phyloP scores from a whole-genome alignment of 2,329 filamentous ascomycete species.

The Sordariomycetes sp. region DNA sequence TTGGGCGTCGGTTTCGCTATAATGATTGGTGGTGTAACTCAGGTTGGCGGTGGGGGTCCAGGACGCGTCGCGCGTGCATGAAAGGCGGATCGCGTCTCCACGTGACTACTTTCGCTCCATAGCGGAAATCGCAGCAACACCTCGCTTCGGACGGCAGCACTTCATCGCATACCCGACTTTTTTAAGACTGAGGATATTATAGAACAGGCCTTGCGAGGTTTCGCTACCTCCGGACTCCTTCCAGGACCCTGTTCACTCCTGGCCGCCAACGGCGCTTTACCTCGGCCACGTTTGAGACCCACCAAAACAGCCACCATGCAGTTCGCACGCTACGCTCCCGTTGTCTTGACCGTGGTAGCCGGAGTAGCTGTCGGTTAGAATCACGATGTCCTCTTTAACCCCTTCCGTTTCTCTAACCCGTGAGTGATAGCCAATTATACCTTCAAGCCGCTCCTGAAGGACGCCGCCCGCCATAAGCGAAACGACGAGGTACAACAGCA shows the following conservation, averaged over 20 bases:
- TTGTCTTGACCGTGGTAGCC: constrained; percentile 1
- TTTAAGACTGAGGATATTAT: not conserved
- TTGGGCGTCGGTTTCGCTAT: not conserved
- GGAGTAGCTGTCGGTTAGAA: constrained; percentile 3
- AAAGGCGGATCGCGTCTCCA: not conserved
- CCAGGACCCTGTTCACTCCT: not conserved
- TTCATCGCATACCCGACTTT: not conserved
- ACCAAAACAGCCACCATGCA: not conserved
- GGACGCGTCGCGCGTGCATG: constrained; percentile 12
- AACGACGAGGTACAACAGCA: not conserved
- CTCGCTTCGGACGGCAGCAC: not conserved
- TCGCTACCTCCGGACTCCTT: not conserved
- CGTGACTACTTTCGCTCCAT: not conserved
- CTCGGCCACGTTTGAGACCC: not conserved
- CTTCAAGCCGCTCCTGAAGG: constrained; percentile 3
- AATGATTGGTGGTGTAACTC: not conserved
- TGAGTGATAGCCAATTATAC: constrained; percentile 3
- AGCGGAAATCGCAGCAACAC: not conserved
- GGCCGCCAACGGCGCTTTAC: not conserved
- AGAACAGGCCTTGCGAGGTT: not conserved
- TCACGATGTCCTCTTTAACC: not conserved
- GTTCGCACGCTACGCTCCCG: constrained; percentile 1
- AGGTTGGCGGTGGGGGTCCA: not conserved
- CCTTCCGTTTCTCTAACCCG: not conserved
- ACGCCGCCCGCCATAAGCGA: constrained; percentile 1